Evolutionary conservation across 768 basidiomycete genomes (phyloP), one percentile per base, ranked within the genome.

Genomic region (Lentinula sp.): DNA sequence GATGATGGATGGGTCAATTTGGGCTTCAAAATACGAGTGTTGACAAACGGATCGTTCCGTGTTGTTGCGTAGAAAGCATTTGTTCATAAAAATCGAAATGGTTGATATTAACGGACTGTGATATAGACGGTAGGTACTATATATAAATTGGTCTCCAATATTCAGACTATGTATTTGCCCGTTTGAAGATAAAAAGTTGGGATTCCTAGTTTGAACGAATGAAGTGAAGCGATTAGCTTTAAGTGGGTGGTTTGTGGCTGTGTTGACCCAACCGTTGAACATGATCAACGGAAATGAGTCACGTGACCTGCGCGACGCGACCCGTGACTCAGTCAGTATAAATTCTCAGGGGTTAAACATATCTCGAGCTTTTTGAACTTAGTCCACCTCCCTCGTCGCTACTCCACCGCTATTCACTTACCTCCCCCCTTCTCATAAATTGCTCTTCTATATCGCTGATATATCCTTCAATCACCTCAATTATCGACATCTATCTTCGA

Each of bases 11-110:
- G 84, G 85, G 70, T 80, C 8, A 65, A 69, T 52, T 80, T 77
- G 1, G 79, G 76, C 2, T 74, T 73, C 13, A 66, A 69, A 50
- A 82, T 78, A 1, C 75, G 68, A 57, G 85, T 86, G 61, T 78
- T 82, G 71, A 80, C 84, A 28, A 90, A 89, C 67, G 89, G 89
- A 0, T 79, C 87, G 7, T 89, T 92, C 73, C 73, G 67, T 48
- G 61, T 76, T 48, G 32, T 53, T 18, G 59, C 43, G 13, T 60
- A 39, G 34, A 45, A n/a, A 11, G 16, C 31, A 35, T 10, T 53
- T 53, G 18, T n/a, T 28, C 15, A 31, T 34, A 40, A 31, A 28
- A 54, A 16, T 35, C 35, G 39, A 21, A 56, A 43, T 16, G 21
- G 54, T 31, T 21, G 40, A 40, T 35, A 48, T 42, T 34, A 49